Evolutionary conservation across 2,329 filamentous ascomycete genomes (phyloP).

Genomic region (Rutstroemia sp.): DNA sequence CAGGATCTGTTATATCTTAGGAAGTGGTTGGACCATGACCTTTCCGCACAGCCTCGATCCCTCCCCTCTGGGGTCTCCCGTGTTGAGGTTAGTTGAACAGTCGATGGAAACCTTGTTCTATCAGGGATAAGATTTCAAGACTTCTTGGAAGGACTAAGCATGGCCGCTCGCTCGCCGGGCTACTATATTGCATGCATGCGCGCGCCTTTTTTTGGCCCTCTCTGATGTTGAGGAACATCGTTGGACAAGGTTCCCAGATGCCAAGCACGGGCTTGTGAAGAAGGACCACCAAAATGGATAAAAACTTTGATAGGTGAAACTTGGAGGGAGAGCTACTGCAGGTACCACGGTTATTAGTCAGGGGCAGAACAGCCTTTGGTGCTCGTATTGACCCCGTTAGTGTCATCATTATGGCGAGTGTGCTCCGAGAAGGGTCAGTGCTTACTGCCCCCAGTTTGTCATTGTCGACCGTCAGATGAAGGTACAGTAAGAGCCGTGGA

Average conservation of each 20-base stretch:
- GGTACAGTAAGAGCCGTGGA: no score
- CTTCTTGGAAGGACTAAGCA: slow-evolving; percentile 3
- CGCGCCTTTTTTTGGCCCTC: background rate
- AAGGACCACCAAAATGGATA: background rate
- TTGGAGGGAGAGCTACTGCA: slow-evolving; percentile 5
- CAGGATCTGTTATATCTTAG: slow-evolving; percentile 11
- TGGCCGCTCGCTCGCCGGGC: background rate
- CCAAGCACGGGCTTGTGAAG: background rate
- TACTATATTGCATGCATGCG: slow-evolving; percentile 1
- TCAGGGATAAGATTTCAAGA: slow-evolving; percentile 4
- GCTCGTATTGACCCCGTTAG: background rate
- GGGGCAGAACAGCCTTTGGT: background rate
- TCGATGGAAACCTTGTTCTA: slow-evolving; percentile 1
- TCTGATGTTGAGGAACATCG: background rate
- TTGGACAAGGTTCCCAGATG: background rate
- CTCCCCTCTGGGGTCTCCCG: background rate
- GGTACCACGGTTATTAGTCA: slow-evolving; percentile 2
- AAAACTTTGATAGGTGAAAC: slow-evolving; percentile 6
- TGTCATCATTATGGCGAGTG: background rate
- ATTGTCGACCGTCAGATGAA: background rate
- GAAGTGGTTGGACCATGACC: slow-evolving; percentile 8
- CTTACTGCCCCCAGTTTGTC: slow-evolving; percentile 1
- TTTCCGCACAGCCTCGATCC: slow-evolving; percentile 8
- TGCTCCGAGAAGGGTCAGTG: slow-evolving; percentile 2
- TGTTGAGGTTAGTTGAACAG: slow-evolving; percentile 1